These are phyloP conservation scores for Aspergillus ustus DNA, from an alignment of 2,329 filamentous ascomycete genomes.

Conservation along the genomic window DNA sequence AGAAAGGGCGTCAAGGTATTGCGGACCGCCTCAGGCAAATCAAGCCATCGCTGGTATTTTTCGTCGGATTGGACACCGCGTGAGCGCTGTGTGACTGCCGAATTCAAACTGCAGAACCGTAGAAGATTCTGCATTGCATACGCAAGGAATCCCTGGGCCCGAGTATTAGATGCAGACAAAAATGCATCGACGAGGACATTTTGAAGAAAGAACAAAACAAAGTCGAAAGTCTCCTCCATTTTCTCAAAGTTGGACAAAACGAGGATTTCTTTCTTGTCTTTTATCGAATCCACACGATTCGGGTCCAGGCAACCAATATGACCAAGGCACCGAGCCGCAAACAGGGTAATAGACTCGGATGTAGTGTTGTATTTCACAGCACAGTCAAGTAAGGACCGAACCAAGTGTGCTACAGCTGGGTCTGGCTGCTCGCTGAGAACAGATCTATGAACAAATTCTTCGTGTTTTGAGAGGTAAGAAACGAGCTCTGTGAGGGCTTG, in stretches of 20 bases:
- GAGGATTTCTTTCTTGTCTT: constrained; percentile 81
- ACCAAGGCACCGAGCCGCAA: constrained; percentile 83
- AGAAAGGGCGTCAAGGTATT: constrained; percentile 88
- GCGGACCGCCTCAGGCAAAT: constrained; percentile 75
- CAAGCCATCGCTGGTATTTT: constrained; percentile 74
- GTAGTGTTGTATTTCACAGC: constrained; percentile 76
- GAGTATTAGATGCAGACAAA: constrained; percentile 84
- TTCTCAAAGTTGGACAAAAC: constrained; percentile 85
- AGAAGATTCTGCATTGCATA: constrained; percentile 94
- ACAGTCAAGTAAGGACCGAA: constrained; percentile 82
- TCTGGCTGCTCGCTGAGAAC: constrained; percentile 84
- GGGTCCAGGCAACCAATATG: constrained; percentile 90
- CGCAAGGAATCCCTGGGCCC: constrained; percentile 86
- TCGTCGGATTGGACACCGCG: constrained; percentile 61
- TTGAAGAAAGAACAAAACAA: constrained; percentile 82
- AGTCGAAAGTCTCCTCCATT: constrained; percentile 78
- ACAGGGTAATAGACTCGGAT: constrained; percentile 68
- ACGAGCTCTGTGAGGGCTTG: constrained; percentile 80
- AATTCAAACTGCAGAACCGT: constrained; percentile 73
- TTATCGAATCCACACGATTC: constrained; percentile 79
- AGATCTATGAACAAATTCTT: constrained; percentile 77
- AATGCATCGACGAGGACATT: constrained; percentile 90
- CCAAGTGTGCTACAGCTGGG: constrained; percentile 70
- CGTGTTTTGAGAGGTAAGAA: constrained; percentile 72
- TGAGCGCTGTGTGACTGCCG: constrained; percentile 56